Conservation (phyloP, 768 basidiomycete species). For the Suillus clintonianus region DNA sequence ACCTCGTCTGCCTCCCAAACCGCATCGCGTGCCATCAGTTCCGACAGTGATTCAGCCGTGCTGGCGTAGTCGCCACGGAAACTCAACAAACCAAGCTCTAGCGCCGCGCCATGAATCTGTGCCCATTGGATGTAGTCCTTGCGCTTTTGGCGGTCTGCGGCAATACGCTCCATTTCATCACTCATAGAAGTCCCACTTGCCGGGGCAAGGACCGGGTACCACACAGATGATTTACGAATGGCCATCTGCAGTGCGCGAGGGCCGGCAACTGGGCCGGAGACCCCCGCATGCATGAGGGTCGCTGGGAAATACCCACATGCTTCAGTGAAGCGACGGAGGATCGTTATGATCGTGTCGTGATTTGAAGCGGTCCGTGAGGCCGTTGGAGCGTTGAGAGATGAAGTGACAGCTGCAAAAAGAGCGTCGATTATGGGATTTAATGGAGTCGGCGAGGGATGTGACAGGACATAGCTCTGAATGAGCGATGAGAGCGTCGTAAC, state of each 20-base stretch:
- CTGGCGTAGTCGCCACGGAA: constrained; percentile 47
- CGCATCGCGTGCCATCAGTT: constrained; percentile 63
- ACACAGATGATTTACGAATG: constrained; percentile 57
- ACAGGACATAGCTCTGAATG: constrained; percentile 50
- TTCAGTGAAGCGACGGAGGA: constrained; percentile 54
- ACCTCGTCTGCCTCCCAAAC: constrained; percentile 70
- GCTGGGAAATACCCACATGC: constrained; percentile 53
- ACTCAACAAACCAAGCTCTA: constrained; percentile 56
- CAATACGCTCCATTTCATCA: constrained; percentile 66
- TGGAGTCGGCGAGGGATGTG: constrained; percentile 51
- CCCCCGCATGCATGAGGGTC: constrained; percentile 53
- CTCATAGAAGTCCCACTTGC: constrained; percentile 39
- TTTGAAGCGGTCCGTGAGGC: constrained; percentile 36
- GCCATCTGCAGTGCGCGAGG: constrained; percentile 59
- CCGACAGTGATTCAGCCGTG: constrained; percentile 46
- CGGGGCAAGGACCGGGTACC: constrained; percentile 39
- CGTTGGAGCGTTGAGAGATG: constrained; percentile 21
- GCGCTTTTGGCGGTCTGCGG: constrained; percentile 56
- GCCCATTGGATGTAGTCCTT: constrained; percentile 72
- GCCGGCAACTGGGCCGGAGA: constrained; percentile 56
- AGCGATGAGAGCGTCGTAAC: constrained; percentile 51
- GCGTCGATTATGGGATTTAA: constrained; percentile 52
- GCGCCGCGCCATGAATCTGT: constrained; percentile 62
- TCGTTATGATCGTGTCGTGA: constrained; percentile 37
- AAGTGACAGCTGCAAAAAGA: constrained; percentile 52